Evolutionary conservation across 2,329 filamentous ascomycete genomes (phyloP).

Genomic region (Talaromyces sp.): DNA sequence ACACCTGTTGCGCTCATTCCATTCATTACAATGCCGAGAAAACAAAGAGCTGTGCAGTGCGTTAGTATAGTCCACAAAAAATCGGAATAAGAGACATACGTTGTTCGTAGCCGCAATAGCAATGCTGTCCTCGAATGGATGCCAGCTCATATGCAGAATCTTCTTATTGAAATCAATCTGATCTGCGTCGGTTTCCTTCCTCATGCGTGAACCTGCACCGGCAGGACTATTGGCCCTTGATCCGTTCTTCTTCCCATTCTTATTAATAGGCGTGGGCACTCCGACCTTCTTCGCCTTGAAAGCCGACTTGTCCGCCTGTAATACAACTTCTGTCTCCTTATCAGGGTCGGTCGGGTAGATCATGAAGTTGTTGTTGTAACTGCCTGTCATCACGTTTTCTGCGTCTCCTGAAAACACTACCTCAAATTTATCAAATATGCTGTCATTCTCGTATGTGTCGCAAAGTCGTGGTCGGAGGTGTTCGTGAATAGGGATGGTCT

Average conservation of each 20-base stretch:
- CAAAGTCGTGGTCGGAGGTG: constrained; percentile 90
- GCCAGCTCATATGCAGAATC: constrained; percentile 99
- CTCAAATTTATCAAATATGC: constrained; percentile 99
- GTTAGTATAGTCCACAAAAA: background rate
- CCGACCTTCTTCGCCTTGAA: constrained; percentile 99
- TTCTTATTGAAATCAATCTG: constrained; percentile 99
- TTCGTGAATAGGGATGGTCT: constrained; percentile 98
- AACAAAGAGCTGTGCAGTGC: constrained; percentile 62
- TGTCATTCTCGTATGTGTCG: constrained; percentile 98
- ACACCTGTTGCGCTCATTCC: background rate
- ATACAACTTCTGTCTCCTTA: constrained; percentile 93
- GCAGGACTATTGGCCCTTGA: constrained; percentile 87
- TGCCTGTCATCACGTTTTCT: constrained; percentile 99
- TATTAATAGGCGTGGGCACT: constrained; percentile 94
- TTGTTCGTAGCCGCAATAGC: constrained; percentile 99
- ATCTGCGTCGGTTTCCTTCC: constrained; percentile 97
- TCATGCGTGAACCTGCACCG: constrained; percentile 87
- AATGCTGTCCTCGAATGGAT: constrained; percentile 99
- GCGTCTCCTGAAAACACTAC: constrained; percentile 97
- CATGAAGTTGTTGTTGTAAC: constrained; percentile 99
- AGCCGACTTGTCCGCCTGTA: constrained; percentile 96
- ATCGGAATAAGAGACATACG: constrained; percentile 59
- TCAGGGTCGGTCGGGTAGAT: constrained; percentile 96
- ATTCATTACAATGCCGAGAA: constrained; percentile 65
- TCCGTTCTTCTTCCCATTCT: constrained; percentile 78